These are phyloP conservation scores for Trametes cinnabarina DNA, from an alignment of 768 basidiomycete species.

Conservation along the genomic window DNA sequence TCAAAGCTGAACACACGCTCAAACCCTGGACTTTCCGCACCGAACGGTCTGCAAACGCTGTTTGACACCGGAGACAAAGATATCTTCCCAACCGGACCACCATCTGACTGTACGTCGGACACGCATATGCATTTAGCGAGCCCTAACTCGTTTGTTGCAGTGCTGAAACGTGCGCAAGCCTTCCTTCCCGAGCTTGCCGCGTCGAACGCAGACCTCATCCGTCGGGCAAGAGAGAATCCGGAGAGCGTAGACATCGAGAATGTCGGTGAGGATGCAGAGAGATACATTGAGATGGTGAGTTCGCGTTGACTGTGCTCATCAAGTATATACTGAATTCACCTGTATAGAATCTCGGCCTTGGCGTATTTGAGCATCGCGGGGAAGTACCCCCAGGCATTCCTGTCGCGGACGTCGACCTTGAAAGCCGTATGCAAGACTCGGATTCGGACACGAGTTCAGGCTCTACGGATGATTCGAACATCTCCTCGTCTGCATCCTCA, in stretches of 20 bases:
- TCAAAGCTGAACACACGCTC: not conserved
- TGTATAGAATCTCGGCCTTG: constrained; percentile 59
- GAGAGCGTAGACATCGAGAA: constrained; percentile 70
- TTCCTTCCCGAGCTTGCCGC: constrained; percentile 68
- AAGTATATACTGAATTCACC: not conserved
- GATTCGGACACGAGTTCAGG: not conserved
- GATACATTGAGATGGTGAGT: constrained; percentile 52
- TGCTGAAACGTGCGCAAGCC: constrained; percentile 61
- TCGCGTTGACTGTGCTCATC: not conserved
- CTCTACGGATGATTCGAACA: not conserved
- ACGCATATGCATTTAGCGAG: not conserved
- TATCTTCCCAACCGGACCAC: constrained; percentile 40
- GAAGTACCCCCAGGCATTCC: constrained; percentile 7
- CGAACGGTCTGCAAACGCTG: not conserved
- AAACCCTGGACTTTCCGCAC: not conserved
- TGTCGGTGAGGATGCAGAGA: constrained; percentile 44
- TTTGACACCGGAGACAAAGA: constrained; percentile 36
- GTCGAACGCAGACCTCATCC: constrained; percentile 54
- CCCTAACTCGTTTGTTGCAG: constrained; percentile 34
- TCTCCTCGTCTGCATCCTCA: not conserved
- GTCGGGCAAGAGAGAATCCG: constrained; percentile 47
- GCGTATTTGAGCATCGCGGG: constrained; percentile 43
- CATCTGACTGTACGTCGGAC: constrained; percentile 46
- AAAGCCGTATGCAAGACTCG: not conserved
- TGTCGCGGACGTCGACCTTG: constrained; percentile 12